Evolutionary conservation across 179 eudicot genomes (phyloP).

Genomic region (Silene noctiflora): DNA sequence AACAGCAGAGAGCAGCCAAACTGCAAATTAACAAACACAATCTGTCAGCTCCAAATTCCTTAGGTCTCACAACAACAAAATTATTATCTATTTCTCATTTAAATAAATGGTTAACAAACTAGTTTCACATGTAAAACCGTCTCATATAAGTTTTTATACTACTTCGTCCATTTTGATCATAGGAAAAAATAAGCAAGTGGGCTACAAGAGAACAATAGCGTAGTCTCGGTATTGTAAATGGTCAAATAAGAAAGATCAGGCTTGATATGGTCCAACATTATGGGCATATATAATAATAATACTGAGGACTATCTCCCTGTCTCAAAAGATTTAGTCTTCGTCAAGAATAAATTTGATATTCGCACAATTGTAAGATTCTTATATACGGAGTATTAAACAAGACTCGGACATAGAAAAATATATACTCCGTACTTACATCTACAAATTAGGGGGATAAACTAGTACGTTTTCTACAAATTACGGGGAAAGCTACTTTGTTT

Average conservation of each 20-base stretch:
- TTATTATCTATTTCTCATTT: no score
- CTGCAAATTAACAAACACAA: constrained; percentile 27
- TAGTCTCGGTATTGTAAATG: neutral
- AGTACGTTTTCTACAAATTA: neutral
- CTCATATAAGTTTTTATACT: neutral
- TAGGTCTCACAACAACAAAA: no score
- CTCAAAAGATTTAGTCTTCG: neutral
- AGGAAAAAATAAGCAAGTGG: no score
- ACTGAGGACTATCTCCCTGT: neutral
- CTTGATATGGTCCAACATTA: constrained; percentile 9
- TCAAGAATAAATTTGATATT: neutral
- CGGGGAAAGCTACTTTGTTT: neutral
- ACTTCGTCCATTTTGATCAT: no score
- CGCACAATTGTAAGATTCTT: neutral
- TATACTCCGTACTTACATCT: neutral
- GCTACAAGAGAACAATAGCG: no score
- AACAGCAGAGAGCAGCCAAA: constrained; percentile 54
- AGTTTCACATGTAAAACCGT: no score
- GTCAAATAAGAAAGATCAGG: neutral
- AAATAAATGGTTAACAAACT: no score
- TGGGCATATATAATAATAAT: neutral
- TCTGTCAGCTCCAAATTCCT: neutral
- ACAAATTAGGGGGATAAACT: neutral
- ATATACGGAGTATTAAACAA: no score
- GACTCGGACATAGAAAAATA: no score